phyloP scores from a whole-genome alignment of 768 basidiomycete species.

The Phanerodontia chrysosporium region DNA sequence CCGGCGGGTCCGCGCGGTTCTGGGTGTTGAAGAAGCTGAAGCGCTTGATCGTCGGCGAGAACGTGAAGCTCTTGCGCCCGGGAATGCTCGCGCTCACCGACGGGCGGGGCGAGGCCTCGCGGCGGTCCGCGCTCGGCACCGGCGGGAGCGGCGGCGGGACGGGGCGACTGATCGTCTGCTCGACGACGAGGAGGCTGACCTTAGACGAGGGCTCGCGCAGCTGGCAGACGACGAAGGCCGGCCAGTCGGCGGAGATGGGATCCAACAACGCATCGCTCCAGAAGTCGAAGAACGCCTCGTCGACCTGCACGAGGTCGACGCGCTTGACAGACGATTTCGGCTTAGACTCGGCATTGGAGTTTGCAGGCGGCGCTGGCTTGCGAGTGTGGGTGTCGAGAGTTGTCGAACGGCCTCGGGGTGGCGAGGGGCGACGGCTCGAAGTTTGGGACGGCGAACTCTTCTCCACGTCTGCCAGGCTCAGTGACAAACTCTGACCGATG shows the following conservation, averaged over 20 bases:
- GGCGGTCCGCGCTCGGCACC: slow-evolving; percentile 11
- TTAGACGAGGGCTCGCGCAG: slow-evolving; percentile 35
- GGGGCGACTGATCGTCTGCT: slow-evolving; percentile 49
- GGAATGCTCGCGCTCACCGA: slow-evolving; percentile 22
- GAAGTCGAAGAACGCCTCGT: slow-evolving; percentile 82
- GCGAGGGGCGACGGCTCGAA: slow-evolving; percentile 27
- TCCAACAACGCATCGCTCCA: slow-evolving; percentile 75
- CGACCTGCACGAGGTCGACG: slow-evolving; percentile 52
- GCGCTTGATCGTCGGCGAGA: slow-evolving; percentile 52
- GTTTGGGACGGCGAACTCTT: slow-evolving; percentile 36
- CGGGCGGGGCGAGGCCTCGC: slow-evolving; percentile 27
- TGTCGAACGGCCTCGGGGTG: slow-evolving; percentile 18
- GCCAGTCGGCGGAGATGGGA: slow-evolving; percentile 61
- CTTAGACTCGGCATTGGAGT: background rate
- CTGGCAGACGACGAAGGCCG: slow-evolving; percentile 66
- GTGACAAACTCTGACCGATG: slow-evolving; percentile 43
- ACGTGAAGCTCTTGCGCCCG: slow-evolving; percentile 33
- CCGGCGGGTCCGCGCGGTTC: slow-evolving; percentile 12
- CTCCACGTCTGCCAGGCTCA: slow-evolving; percentile 58
- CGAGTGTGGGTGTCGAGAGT: slow-evolving; percentile 16
- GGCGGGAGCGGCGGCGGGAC: slow-evolving; percentile 26
- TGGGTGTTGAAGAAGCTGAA: slow-evolving; percentile 55
- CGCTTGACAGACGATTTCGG: slow-evolving; percentile 33
- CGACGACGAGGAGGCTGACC: slow-evolving; percentile 49
- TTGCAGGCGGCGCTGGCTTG: background rate